Evolutionary conservation across 208 protist species (phyloP).

Genomic region (Leishmania braziliensis): DNA sequence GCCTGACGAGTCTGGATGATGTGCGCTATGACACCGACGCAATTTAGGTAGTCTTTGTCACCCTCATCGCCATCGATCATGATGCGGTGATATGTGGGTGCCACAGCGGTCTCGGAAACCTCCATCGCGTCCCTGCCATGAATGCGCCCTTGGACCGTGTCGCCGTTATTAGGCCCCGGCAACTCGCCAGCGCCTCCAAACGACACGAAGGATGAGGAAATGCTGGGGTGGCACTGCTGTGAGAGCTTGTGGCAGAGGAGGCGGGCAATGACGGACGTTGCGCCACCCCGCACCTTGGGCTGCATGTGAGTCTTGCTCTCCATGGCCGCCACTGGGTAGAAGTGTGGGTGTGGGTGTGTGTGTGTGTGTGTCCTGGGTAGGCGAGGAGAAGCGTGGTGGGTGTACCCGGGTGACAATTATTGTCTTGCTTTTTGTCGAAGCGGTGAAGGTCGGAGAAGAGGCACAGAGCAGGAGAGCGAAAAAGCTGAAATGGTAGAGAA

Average conservation of each 20-base stretch:
- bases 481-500: background rate
- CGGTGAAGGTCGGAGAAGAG: background rate
- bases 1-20: conserved; percentile 60
- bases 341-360: background rate
- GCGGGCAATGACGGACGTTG: conserved; percentile 26
- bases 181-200: background rate
- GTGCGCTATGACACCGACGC: conserved; percentile 68
- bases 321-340: conserved; percentile 5
- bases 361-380: background rate
- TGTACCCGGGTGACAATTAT: background rate
- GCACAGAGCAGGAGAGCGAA: background rate
- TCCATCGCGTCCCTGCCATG: background rate
- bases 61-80: conserved; percentile 81
- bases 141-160: background rate
- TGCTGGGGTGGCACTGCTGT: conserved; percentile 10
- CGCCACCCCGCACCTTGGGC: conserved; percentile 16
- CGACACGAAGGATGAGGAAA: conserved; percentile 19
- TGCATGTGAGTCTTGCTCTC: conserved; percentile 11
- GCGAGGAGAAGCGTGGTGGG: too few relatives aligned
- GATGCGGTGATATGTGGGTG: conserved; percentile 66
- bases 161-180: background rate
- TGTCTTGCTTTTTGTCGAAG: background rate
- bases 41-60: conserved; percentile 72
- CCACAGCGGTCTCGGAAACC: conserved; percentile 7
- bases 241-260: conserved; percentile 15